Evolutionary conservation across 2,329 filamentous ascomycete genomes (phyloP).

Genomic region (Clarireedia monteithiana): DNA sequence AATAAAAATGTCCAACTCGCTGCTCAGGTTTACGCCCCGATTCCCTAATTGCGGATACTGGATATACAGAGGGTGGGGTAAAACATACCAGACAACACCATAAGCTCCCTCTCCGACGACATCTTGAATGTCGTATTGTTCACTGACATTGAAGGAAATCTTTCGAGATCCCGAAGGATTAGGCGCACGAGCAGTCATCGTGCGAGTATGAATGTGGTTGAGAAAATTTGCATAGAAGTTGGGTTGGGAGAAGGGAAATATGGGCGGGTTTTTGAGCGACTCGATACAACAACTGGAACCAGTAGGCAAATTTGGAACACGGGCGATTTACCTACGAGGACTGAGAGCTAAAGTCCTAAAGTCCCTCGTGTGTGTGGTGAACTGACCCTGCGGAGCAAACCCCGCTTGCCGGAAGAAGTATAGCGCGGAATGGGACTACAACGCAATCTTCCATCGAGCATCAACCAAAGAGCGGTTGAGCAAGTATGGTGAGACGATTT

Average conservation of each 20-base stretch:
- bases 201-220: conserved; percentile 1
- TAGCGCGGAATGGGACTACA: no score
- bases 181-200: conserved; percentile 42
- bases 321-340: neutral
- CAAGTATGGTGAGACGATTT: no score
- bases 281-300: no score
- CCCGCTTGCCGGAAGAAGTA: no score
- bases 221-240: neutral
- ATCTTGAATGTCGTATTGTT: conserved; percentile 99
- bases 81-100: conserved; percentile 82
- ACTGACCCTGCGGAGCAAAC: no score
- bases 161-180: conserved; percentile 61
- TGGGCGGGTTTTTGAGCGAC: no score
- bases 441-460: no score
- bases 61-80: neutral
- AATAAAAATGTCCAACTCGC: neutral
- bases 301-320: neutral
- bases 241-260: neutral
- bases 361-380: no score
- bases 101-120: conserved; percentile 98
- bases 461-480: no score
- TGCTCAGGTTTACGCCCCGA: no score
- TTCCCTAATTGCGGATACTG: no score
- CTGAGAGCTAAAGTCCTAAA: neutral
- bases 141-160: conserved; percentile 99